Percentiles rank a stretch among this genome's conserved stretches.
Evolutionary conservation across 2,329 filamentous ascomycete species (phyloP).

Genomic region (Penicillium sp.): DNA sequence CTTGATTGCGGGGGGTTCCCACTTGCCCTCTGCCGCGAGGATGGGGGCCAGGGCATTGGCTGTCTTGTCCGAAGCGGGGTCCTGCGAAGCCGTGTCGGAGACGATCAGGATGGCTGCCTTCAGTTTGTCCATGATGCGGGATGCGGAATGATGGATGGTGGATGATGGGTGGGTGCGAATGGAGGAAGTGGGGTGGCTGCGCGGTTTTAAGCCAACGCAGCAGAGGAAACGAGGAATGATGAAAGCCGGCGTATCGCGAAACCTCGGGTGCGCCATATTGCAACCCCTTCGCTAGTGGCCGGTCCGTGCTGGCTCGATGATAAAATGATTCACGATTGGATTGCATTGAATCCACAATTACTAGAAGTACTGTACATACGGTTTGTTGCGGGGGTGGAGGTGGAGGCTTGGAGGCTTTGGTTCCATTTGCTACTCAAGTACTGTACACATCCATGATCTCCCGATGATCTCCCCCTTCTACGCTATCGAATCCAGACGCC

Average conservation of each 20-base stretch:
- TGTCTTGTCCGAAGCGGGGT: slow-evolving; percentile 78
- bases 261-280: slow-evolving; percentile 12
- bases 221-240: no score
- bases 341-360: not conserved
- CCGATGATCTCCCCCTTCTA: slow-evolving; percentile 32
- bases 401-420: not conserved
- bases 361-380: no score
- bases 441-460: slow-evolving; percentile 32
- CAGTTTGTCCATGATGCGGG: slow-evolving; percentile 52
- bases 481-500: slow-evolving; percentile 43
- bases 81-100: slow-evolving; percentile 83
- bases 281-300: slow-evolving; percentile 13
- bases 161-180: slow-evolving; percentile 8
- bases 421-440: slow-evolving; percentile 30
- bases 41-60: slow-evolving; percentile 69
- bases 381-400: slow-evolving; percentile 1
- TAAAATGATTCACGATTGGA: not conserved
- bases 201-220: slow-evolving; percentile 9
- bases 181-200: slow-evolving; percentile 7
- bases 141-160: slow-evolving; percentile 1
- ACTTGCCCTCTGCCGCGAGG: slow-evolving; percentile 72
- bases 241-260: slow-evolving; percentile 22
- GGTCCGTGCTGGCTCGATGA: slow-evolving; percentile 20
- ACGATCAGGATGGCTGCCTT: slow-evolving; percentile 81
- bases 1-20: slow-evolving; percentile 69